Conservation (phyloP, 2,329 filamentous ascomycete species). For the Calonectria hawksworthii region DNA sequence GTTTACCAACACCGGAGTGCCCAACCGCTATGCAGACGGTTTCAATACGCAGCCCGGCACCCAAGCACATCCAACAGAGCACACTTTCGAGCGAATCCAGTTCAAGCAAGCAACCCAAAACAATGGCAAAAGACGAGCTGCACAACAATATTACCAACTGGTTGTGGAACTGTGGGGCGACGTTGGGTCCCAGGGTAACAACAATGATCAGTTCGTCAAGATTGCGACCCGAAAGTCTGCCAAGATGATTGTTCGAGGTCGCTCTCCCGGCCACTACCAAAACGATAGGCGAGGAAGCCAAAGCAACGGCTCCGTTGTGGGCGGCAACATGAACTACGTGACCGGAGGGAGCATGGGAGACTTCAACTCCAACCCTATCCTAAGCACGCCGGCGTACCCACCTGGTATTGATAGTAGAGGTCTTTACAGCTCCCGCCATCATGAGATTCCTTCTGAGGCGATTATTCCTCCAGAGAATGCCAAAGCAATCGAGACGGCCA, state of each 20-base stretch:
- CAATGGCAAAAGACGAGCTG: slow-evolving; percentile 90
- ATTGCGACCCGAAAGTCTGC: slow-evolving; percentile 81
- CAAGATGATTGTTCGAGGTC: slow-evolving; percentile 88
- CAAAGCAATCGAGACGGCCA: slow-evolving; percentile 63
- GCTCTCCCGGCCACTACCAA: slow-evolving; percentile 86
- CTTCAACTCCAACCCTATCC: slow-evolving; percentile 51
- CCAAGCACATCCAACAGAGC: slow-evolving; percentile 63
- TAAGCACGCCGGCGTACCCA: slow-evolving; percentile 49
- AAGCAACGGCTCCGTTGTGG: slow-evolving; percentile 76
- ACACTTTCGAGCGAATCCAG: slow-evolving; percentile 89
- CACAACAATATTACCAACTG: slow-evolving; percentile 94
- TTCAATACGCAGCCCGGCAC: slow-evolving; percentile 49
- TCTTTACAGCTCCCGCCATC: slow-evolving; percentile 62
- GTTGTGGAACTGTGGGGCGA: slow-evolving; percentile 87
- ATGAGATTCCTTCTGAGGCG: slow-evolving; percentile 65
- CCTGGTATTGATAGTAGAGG: slow-evolving; percentile 46
- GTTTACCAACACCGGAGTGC: slow-evolving; percentile 55
- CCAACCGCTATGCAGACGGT: slow-evolving; percentile 58
- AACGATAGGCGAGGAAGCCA: slow-evolving; percentile 77
- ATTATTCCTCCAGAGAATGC: slow-evolving; percentile 66
- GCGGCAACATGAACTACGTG: slow-evolving; percentile 67
- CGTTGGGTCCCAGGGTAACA: slow-evolving; percentile 61
- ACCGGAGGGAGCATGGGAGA: slow-evolving; percentile 46
- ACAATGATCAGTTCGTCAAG: slow-evolving; percentile 72
- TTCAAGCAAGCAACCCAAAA: slow-evolving; percentile 96